These are phyloP conservation scores for Avena sativa DNA, from an alignment of 176 grass and related monocot species.

Conservation along the genomic window DNA sequence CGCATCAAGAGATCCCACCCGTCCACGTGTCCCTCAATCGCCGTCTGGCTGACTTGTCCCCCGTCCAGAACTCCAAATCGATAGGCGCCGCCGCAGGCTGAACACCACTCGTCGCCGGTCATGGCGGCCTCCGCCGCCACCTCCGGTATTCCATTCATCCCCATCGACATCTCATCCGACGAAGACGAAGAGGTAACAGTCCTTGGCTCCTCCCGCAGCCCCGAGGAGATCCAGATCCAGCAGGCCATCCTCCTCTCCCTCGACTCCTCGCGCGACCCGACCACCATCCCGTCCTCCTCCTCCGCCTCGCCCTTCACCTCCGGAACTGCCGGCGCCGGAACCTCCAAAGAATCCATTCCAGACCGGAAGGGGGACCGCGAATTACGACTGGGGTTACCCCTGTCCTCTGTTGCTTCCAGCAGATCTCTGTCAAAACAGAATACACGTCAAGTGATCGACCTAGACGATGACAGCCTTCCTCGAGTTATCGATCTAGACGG, in stretches of 20 bases:
- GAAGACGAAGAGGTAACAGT: constrained; percentile 20
- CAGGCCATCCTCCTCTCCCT: constrained; percentile 33
- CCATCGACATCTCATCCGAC: constrained; percentile 24
- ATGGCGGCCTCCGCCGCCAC: constrained; percentile 8
- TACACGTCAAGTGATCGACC: neutral
- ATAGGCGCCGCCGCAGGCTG: constrained; percentile 7
- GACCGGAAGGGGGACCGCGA: neutral
- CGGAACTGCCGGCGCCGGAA: neutral
- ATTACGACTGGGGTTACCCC: neutral
- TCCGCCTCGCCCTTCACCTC: neutral
- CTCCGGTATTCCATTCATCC: neutral
- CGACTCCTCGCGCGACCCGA: constrained; percentile 13
- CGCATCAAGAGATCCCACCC: neutral
- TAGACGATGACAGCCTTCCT: neutral
- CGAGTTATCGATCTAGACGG: neutral
- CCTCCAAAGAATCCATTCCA: neutral
- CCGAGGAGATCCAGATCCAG: constrained; percentile 20
- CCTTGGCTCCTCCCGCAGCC: constrained; percentile 6
- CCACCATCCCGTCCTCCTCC: neutral
- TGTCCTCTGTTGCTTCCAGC: neutral
- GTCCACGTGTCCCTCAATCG: constrained; percentile 2
- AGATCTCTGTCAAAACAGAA: neutral
- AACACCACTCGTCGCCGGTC: neutral
- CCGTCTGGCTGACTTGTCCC: neutral
- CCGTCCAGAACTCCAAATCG: neutral